Conservation (phyloP, 2,329 filamentous ascomycete species). For the Alternaria longipes region DNA sequence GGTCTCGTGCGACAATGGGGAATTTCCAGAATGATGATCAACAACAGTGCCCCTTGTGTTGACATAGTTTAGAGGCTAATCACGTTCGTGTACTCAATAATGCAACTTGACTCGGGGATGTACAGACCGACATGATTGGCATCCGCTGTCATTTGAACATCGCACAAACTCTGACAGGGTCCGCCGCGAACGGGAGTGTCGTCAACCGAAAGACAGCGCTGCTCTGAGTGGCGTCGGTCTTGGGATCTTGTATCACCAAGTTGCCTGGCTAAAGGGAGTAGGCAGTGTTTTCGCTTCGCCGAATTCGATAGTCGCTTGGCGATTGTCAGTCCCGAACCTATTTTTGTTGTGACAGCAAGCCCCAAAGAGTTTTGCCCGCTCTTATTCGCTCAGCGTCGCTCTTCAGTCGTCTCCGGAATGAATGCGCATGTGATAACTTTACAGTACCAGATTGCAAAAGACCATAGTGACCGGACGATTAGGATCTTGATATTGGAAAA, state of each 20-base stretch:
- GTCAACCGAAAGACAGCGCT: not conserved
- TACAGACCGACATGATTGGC: not conserved
- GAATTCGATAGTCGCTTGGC: not conserved
- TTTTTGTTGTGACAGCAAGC: not conserved
- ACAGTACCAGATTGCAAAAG: not conserved
- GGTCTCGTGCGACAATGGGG: slow-evolving; percentile 3
- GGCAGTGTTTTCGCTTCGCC: not conserved
- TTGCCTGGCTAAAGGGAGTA: slow-evolving; percentile 1
- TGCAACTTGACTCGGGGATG: not conserved
- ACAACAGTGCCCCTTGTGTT: not conserved
- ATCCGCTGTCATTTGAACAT: slow-evolving; percentile 5
- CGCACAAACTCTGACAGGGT: slow-evolving; percentile 1
- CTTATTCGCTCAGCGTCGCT: not conserved
- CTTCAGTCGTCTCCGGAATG: not conserved
- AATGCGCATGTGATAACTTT: not conserved
- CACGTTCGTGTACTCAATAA: slow-evolving; percentile 1
- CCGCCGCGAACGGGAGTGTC: not conserved
- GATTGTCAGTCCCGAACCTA: not conserved
- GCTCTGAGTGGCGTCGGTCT: not conserved
- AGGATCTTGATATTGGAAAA: slow-evolving; percentile 6
- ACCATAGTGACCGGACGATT: not conserved
- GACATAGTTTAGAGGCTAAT: not conserved
- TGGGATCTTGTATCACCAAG: not conserved
- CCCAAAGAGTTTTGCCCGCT: not conserved
- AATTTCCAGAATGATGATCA: slow-evolving; percentile 5